Conservation (phyloP, 352 stramenopile genomes). For the Globisporangium spinosum region DNA sequence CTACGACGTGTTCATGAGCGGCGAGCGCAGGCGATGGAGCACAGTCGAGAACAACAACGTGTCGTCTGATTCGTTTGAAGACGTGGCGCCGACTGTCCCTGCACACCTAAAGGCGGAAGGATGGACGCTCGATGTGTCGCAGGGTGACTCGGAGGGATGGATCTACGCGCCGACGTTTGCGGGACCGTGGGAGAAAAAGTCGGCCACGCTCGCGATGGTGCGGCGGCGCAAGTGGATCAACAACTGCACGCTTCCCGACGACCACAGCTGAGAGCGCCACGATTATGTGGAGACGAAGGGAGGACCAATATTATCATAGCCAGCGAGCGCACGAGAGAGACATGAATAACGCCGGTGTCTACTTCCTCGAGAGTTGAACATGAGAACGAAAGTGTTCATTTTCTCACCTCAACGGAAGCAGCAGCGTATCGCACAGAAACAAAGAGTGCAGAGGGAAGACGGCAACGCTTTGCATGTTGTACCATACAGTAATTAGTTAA, state of each 20-base stretch:
- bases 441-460: background rate
- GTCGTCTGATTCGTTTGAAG: slow-evolving; percentile 60
- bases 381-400: background rate
- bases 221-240: slow-evolving; percentile 83
- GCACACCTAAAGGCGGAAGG: slow-evolving; percentile 48
- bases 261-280: slow-evolving; percentile 3
- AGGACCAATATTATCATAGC: background rate
- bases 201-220: slow-evolving; percentile 67
- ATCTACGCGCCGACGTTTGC: slow-evolving; percentile 77
- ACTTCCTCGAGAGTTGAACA: background rate
- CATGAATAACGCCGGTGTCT: background rate
- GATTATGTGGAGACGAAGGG: background rate
- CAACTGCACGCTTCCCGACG: slow-evolving; percentile 35
- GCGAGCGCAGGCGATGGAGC: slow-evolving; percentile 74
- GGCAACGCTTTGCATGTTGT: slow-evolving; percentile 4
- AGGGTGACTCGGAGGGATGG: slow-evolving; percentile 81
- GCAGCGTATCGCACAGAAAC: slow-evolving; percentile 2
- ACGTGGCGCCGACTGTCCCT: slow-evolving; percentile 61
- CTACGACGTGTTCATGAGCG: slow-evolving; percentile 46
- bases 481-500: background rate
- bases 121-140: slow-evolving; percentile 74
- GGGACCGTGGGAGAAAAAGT: slow-evolving; percentile 74
- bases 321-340: background rate
- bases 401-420: background rate
- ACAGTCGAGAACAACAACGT: slow-evolving; percentile 55